Evolutionary conservation across 106 monocot genomes (phyloP).

Genomic region (Iris macrosiphon): DNA sequence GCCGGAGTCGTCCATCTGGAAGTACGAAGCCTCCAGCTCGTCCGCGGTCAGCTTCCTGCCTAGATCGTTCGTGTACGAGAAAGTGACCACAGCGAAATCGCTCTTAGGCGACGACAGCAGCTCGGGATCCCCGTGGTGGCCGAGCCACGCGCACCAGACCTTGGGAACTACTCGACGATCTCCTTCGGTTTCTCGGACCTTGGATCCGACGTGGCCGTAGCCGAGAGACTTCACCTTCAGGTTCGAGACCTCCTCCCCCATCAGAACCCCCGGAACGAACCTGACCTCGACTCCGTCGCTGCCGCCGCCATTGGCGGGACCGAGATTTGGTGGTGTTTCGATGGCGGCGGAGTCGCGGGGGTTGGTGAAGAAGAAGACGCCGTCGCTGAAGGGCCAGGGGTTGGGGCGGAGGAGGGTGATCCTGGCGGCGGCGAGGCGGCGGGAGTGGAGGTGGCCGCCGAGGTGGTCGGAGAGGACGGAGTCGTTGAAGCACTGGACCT

Average conservation of each 20-base stretch:
- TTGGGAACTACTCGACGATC: constrained; percentile 20
- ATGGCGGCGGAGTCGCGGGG: too few relatives aligned
- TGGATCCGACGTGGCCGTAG: constrained; percentile 48
- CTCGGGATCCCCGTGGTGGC: constrained; percentile 28
- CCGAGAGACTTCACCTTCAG: constrained; percentile 37
- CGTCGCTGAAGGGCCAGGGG: constrained; percentile 97
- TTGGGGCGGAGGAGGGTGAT: constrained; percentile 56
- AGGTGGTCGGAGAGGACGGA: constrained; percentile 69
- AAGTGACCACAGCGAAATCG: constrained; percentile 69
- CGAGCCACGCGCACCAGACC: constrained; percentile 94
- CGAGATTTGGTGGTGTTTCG: not conserved
- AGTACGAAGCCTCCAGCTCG: constrained; percentile 31
- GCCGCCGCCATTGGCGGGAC: not conserved
- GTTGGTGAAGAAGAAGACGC: constrained; percentile 65
- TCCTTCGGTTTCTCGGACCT: constrained; percentile 22
- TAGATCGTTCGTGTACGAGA: constrained; percentile 53
- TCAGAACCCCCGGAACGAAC: constrained; percentile 43
- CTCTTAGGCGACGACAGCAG: constrained; percentile 13
- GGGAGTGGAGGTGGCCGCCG: constrained; percentile 54
- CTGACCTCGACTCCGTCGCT: constrained; percentile 6
- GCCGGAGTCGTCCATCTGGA: constrained; percentile 32
- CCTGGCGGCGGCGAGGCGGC: constrained; percentile 46
- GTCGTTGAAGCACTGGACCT: constrained; percentile 71
- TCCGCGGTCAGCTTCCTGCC: constrained; percentile 42
- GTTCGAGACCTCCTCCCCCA: constrained; percentile 32